These are phyloP conservation scores for Hypholoma fasciculare DNA, from an alignment of 768 basidiomycete species.

Conservation along the genomic window DNA sequence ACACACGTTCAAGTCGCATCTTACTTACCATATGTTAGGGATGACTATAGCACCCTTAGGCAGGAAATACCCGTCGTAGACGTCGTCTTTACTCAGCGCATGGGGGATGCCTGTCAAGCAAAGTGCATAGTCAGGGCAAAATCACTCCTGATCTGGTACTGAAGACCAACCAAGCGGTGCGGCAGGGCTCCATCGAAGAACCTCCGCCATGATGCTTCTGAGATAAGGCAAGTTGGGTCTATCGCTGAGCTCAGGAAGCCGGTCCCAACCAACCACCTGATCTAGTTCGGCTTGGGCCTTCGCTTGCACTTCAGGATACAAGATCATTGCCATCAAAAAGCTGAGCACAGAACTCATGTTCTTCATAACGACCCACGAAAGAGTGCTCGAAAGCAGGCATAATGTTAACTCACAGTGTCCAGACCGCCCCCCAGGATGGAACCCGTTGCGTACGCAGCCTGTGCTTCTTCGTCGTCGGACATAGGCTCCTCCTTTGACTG, in stretches of 20 bases:
- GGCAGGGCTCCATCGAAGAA: constrained; percentile 14
- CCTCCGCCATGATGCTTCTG: constrained; percentile 20
- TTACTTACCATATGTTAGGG: constrained; percentile 15
- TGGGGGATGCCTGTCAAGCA: constrained; percentile 26
- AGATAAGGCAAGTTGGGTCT: constrained; percentile 10
- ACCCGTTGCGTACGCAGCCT: too few species aligned
- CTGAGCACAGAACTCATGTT: too few species aligned
- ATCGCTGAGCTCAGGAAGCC: background rate
- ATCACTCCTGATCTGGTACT: background rate
- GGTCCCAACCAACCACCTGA: background rate
- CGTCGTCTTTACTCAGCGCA: constrained; percentile 17
- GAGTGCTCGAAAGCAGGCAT: too few species aligned
- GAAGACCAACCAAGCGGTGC: background rate
- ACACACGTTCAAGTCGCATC: too few species aligned
- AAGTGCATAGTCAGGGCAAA: constrained; percentile 27
- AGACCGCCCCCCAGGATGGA: too few species aligned
- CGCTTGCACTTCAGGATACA: background rate
- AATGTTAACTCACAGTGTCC: too few species aligned
- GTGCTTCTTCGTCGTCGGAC: too few species aligned
- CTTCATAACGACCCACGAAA: too few species aligned
- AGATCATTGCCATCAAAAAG: too few species aligned
- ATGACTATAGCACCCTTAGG: constrained; percentile 13
- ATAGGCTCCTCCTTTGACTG: too few species aligned
- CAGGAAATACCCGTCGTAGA: constrained; percentile 15
- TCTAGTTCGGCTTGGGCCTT: background rate